Conservation (phyloP, 192 early-diverging fungal genomes). For the Backusella luteola region DNA sequence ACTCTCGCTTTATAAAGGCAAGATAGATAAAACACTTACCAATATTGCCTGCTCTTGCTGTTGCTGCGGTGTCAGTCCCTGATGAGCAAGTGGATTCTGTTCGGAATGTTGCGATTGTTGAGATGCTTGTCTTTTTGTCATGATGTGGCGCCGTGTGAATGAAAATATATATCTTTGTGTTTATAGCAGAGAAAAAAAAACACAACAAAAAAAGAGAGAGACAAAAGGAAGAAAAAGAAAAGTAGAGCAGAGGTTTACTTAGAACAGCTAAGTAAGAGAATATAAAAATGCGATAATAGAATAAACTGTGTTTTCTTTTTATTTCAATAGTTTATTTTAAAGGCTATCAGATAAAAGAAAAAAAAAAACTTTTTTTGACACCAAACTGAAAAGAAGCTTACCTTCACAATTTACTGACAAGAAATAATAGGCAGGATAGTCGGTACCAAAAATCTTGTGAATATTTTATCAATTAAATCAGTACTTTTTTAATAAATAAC, state of each 20-base stretch:
- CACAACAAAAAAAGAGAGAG: neutral
- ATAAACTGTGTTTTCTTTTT: constrained; percentile 1
- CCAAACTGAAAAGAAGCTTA: neutral
- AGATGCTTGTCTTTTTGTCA: constrained; percentile 7
- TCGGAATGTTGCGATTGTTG: constrained; percentile 2
- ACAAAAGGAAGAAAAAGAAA: neutral
- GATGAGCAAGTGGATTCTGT: neutral
- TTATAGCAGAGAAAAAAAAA: neutral
- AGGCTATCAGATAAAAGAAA: neutral
- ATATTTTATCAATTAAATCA: neutral
- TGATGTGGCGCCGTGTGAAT: constrained; percentile 6
- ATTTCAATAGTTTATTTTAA: neutral
- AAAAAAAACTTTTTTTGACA: neutral
- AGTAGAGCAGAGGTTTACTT: neutral
- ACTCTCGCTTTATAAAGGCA: neutral
- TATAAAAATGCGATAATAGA: neutral
- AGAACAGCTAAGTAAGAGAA: neutral
- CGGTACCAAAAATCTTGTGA: neutral
- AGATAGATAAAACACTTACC: neutral
- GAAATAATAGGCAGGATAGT: neutral
- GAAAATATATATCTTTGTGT: neutral
- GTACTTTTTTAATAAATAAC: neutral
- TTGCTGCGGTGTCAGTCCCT: neutral
- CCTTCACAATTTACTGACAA: neutral
- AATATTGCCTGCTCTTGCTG: constrained; percentile 3